A percentile compares a stretch with the other conserved stretches of the same genome.
Conservation (phyloP, 371 early-diverging fungal genomes). For the Polyrhizophydium stewartii region DNA sequence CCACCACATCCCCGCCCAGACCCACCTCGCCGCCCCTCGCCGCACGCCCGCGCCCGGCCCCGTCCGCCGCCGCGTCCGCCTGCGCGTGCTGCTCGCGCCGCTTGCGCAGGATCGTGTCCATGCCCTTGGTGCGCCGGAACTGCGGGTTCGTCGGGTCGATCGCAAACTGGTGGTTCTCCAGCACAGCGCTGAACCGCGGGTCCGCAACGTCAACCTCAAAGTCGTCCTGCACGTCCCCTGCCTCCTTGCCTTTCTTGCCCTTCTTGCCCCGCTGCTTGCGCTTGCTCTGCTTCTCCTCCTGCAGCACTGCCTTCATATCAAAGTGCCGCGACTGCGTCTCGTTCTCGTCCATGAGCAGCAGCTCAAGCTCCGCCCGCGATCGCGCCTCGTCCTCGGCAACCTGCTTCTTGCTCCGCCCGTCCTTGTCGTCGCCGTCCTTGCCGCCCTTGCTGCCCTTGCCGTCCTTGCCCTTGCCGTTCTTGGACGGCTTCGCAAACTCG, state of each 20-base stretch:
- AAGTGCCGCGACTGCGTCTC: slow-evolving; percentile 40
- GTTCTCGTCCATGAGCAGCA: slow-evolving; percentile 62
- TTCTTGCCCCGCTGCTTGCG: slow-evolving; percentile 43
- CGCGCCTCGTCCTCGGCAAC: slow-evolving; percentile 11
- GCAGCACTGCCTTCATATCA: slow-evolving; percentile 76
- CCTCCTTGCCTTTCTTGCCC: slow-evolving; percentile 29
- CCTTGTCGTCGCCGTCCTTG: neutral
- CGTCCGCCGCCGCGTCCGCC: neutral
- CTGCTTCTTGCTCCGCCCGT: slow-evolving; percentile 21
- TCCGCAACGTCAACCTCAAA: slow-evolving; percentile 83
- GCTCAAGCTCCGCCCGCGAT: slow-evolving; percentile 73
- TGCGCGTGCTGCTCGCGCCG: slow-evolving; percentile 47
- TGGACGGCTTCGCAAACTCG: slow-evolving; percentile 12
- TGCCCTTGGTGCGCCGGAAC: slow-evolving; percentile 72
- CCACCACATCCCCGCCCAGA: neutral
- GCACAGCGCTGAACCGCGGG: slow-evolving; percentile 79
- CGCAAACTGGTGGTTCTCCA: slow-evolving; percentile 83
- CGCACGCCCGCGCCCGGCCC: neutral
- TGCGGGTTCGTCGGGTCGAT: slow-evolving; percentile 94
- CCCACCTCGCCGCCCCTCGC: neutral
- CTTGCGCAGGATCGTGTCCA: slow-evolving; percentile 72
- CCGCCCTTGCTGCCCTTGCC: neutral
- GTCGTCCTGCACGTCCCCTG: slow-evolving; percentile 62
- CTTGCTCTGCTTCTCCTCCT: slow-evolving; percentile 69
- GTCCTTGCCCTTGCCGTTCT: neutral